Conservation (phyloP, 176 grass and related monocot genomes). For the Oropetium thomaeum region DNA sequence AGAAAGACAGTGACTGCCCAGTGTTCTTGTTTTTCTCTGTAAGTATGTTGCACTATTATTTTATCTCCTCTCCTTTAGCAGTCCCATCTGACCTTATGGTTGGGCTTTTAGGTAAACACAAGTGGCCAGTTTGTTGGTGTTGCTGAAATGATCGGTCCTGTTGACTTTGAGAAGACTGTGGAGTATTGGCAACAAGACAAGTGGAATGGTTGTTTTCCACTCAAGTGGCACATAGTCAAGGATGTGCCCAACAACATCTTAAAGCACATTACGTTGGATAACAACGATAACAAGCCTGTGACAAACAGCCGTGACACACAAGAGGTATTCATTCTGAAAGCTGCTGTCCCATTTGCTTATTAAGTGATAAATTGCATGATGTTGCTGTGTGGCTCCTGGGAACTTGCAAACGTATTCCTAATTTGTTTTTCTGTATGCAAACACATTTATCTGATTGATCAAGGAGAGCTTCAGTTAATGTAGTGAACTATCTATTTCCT, state of each 20-base stretch:
- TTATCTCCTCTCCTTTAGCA: neutral
- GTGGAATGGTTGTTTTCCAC: conserved; percentile 86
- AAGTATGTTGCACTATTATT: conserved; percentile 21
- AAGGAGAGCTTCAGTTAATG: neutral
- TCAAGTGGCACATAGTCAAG: conserved; percentile 96
- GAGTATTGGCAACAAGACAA: conserved; percentile 99
- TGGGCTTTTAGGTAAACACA: conserved; percentile 65
- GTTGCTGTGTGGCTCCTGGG: neutral
- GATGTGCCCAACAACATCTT: conserved; percentile 87
- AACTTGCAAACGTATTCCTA: neutral
- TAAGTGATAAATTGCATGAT: neutral
- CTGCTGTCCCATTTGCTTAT: neutral
- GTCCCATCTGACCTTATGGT: neutral
- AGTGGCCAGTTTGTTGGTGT: conserved; percentile 96
- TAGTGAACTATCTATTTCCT: neutral
- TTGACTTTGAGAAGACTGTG: conserved; percentile 91
- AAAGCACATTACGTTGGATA: conserved; percentile 93
- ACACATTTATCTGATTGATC: neutral
- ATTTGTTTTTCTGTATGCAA: neutral
- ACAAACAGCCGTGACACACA: conserved; percentile 97
- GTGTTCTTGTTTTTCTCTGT: conserved; percentile 98
- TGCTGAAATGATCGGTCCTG: conserved; percentile 82
- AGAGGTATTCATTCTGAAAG: conserved; percentile 58
- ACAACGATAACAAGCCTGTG: conserved; percentile 93
- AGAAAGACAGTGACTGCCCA: conserved; percentile 65